Base-by-base conservation (phyloP, 2,329 filamentous ascomycete species). In the Nectriaceae sp. region DNA sequence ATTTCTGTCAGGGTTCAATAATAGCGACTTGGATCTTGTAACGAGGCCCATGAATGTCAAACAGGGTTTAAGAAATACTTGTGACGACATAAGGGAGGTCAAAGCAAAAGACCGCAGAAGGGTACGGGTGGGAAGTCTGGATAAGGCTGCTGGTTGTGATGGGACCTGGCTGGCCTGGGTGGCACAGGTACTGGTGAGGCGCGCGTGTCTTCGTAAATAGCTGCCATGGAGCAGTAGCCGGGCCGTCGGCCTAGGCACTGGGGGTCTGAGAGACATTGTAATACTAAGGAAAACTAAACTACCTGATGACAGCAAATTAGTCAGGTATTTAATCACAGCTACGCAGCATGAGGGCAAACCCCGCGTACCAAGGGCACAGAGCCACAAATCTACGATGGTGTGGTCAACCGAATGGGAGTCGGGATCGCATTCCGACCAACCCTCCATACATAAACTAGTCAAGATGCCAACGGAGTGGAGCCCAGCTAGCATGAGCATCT, bases 1-100 rank as follows among this genome's bases (percentile, higher is more conserved):
- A 21, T 66, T 66, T 21, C 67, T 69, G 44, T 78, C 75, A 1
- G 77, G 74, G 53, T 78, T 74, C 24, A 78, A 62, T 2, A 78
- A 44, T 2, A 46, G 8, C 0, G 57, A 50, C 10, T 70, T 71
- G 8, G 64, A 57, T 5, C 54, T 54, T 11, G 60, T 57, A 4
- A 65, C 44, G 1, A 60, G 18, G 4, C 54, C 54, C 3, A 65
- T 52, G 22, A 62, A 44, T 11, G 55, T 51, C 2, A 65, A 55
- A 11, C 61, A 65, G 0, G 63, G 63, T 11, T 43, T 40, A 0
- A 65, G 43, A 3, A 65, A 29, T 47, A 56, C 59, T 11, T 48
- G 47, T 2, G 57, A 63, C 1, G 59, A 49, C 63, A 65, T 65
- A 8, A 65, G 40, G 6, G 62, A 63, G 3, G 63, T 65, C 22